These are phyloP conservation scores for Scheffersomyces stipitis DNA, from an alignment of 805 yeast species.

Conservation along the genomic window DNA sequence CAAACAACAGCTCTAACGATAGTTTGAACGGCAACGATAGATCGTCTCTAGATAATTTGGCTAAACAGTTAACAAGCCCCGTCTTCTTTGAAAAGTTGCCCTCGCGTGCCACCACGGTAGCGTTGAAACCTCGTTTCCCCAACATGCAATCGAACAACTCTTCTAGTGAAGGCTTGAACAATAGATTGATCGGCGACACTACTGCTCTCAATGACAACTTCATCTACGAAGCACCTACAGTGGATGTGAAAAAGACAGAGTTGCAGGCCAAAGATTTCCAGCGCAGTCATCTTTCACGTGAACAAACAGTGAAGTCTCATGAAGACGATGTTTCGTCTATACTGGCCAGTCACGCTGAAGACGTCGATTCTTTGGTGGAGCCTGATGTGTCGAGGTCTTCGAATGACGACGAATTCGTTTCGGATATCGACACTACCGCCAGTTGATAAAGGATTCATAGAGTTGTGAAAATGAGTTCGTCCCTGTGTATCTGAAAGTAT, in stretches of 20 bases:
- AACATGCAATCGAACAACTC: constrained; percentile 14
- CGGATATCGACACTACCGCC: too few relatives aligned
- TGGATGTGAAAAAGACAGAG: constrained; percentile 4
- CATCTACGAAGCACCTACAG: constrained; percentile 18
- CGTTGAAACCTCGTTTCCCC: constrained; percentile 13
- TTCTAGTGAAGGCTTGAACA: constrained; percentile 26
- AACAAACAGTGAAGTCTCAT: too few relatives aligned
- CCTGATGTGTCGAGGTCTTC: too few relatives aligned
- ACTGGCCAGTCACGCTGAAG: too few relatives aligned
- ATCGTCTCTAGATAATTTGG: constrained; percentile 35
- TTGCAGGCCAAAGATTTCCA: not conserved
- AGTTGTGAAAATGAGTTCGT: too few relatives aligned
- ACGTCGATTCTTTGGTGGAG: too few relatives aligned
- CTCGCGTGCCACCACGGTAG: constrained; percentile 28
- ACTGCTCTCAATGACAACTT: constrained; percentile 34
- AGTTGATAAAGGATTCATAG: too few relatives aligned
- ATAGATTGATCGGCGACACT: constrained; percentile 12
- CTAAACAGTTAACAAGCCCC: constrained; percentile 38
- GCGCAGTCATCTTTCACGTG: too few relatives aligned
- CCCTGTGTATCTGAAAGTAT: too few relatives aligned
- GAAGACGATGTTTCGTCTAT: too few relatives aligned
- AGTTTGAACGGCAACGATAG: not conserved
- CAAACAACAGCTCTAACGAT: constrained; percentile 3
- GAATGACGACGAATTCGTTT: too few relatives aligned
- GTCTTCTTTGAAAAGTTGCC: constrained; percentile 39